Conservation (phyloP, 257 asterid genomes). For the Penstemon barbatus region DNA sequence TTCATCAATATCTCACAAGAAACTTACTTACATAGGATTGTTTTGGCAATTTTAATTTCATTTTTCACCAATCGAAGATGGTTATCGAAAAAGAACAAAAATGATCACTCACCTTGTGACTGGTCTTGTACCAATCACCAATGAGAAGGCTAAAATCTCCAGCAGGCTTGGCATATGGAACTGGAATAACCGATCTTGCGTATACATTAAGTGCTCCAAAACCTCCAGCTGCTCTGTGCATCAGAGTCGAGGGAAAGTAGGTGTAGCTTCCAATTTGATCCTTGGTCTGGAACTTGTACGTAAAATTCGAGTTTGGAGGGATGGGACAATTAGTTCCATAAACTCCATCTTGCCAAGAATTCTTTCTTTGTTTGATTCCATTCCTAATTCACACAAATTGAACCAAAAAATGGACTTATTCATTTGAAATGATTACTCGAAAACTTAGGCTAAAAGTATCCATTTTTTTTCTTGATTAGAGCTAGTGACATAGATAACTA, state of each 20-base stretch:
- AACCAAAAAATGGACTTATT: background rate
- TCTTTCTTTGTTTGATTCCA: constrained; percentile 95
- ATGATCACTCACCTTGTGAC: constrained; percentile 61
- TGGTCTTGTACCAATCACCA: constrained; percentile 81
- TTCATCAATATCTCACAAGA: too few relatives aligned
- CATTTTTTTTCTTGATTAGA: background rate
- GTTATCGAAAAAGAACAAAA: background rate
- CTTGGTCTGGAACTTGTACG: constrained; percentile 84
- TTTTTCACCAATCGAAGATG: too few relatives aligned
- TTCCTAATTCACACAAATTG: constrained; percentile 55
- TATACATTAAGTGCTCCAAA: constrained; percentile 77
- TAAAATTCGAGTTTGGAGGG: constrained; percentile 74
- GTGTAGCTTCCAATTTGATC: constrained; percentile 96
- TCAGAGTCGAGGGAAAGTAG: constrained; percentile 81
- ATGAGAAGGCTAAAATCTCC: constrained; percentile 81
- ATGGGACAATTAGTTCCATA: constrained; percentile 88
- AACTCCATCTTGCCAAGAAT: constrained; percentile 98
- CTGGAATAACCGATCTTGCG: constrained; percentile 88
- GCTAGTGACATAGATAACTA: background rate
- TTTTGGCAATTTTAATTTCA: too few relatives aligned
- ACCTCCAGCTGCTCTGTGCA: constrained; percentile 93
- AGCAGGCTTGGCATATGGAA: constrained; percentile 77
- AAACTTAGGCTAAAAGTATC: too few relatives aligned
- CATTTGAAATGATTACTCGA: too few relatives aligned
- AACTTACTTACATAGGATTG: too few relatives aligned